A percentile compares a stretch with the other conserved stretches of the same genome.
Conservation (phyloP, 208 protist species). For the Leishmania arabica region DNA sequence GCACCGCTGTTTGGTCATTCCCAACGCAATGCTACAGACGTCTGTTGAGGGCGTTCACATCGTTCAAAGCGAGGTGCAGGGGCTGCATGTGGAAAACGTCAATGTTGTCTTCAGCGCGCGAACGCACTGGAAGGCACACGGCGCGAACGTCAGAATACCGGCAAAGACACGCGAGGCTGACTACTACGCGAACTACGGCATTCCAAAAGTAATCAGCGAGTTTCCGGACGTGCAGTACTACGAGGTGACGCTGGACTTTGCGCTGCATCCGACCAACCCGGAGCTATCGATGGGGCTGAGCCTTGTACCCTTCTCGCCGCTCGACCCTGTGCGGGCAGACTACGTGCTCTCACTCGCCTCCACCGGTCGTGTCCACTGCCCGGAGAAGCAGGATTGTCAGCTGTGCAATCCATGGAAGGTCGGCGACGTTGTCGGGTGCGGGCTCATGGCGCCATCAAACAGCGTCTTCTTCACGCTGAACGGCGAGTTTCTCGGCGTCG, state of each 20-base stretch:
- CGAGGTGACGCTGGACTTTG: slow-evolving; percentile 77
- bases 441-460: slow-evolving; percentile 71
- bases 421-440: slow-evolving; percentile 87
- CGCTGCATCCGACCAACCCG: slow-evolving; percentile 41
- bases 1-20: slow-evolving; percentile 67
- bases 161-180: slow-evolving; percentile 46
- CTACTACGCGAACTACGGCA: slow-evolving; percentile 66
- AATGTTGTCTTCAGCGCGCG: slow-evolving; percentile 73
- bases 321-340: slow-evolving; percentile 38
- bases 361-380: slow-evolving; percentile 46
- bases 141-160: slow-evolving; percentile 30
- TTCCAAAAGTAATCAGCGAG: slow-evolving; percentile 70
- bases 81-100: slow-evolving; percentile 76
- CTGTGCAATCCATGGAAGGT: slow-evolving; percentile 66
- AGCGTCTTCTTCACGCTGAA: slow-evolving; percentile 90
- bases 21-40: slow-evolving; percentile 78
- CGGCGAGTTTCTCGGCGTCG: slow-evolving; percentile 85
- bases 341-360: slow-evolving; percentile 58
- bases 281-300: slow-evolving; percentile 69
- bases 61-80: slow-evolving; percentile 83
- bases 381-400: slow-evolving; percentile 26
- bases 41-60: slow-evolving; percentile 65
- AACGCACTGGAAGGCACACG: slow-evolving; percentile 77
- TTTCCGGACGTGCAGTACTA: slow-evolving; percentile 87
- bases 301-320: slow-evolving; percentile 45